Evolutionary conservation across 2,329 filamentous ascomycete genomes (phyloP).

Genomic region (Ascochyta viciae-villosae): DNA sequence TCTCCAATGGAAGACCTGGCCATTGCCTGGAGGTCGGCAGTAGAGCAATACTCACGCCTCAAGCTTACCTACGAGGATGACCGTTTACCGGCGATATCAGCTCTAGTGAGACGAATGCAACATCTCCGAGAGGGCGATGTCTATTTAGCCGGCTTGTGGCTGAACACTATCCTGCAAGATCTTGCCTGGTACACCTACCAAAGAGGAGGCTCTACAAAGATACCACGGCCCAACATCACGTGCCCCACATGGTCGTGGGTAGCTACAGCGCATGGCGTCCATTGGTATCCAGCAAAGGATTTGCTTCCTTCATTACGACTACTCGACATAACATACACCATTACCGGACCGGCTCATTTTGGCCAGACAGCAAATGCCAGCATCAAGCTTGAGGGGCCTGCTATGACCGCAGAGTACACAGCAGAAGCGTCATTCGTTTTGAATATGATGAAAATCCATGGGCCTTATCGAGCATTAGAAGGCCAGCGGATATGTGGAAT

Average conservation of each 20-base stretch:
- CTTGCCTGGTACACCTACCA: neutral
- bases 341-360: neutral
- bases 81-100: conserved; percentile 9
- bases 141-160: conserved; percentile 15
- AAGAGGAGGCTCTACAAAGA: neutral
- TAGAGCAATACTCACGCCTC: neutral
- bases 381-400: neutral
- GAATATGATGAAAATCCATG: too few species aligned
- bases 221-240: neutral
- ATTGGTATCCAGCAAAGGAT: fast-evolving
- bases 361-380: neutral
- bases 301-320: neutral
- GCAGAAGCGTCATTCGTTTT: neutral
- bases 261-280: neutral
- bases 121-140: neutral
- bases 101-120: neutral
- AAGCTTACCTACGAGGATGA: conserved; percentile 2
- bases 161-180: conserved; percentile 1
- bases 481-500: neutral
- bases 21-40: neutral
- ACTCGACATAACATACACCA: neutral
- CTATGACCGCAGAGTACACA: neutral
- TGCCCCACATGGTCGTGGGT: conserved; percentile 11
- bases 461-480: too few species aligned
- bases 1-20: neutral